Conservation (phyloP, 768 basidiomycete species). For the Lactifluus pinguis region DNA sequence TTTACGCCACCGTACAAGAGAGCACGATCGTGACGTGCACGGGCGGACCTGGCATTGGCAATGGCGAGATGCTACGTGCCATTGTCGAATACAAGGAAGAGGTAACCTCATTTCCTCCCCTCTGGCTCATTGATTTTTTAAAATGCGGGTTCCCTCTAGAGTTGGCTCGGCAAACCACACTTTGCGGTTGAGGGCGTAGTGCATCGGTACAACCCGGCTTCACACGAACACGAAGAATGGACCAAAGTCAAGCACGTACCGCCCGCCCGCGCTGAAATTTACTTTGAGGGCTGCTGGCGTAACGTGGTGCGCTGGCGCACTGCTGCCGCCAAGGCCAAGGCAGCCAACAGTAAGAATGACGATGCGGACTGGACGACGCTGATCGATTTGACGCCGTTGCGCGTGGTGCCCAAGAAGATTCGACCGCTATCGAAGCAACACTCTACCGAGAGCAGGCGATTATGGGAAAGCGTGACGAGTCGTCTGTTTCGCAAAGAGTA, state of each 20-base stretch:
- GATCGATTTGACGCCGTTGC: conserved; percentile 65
- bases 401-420: conserved; percentile 73
- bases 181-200: conserved; percentile 85
- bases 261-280: conserved; percentile 60
- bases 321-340: conserved; percentile 14
- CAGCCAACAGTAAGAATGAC: conserved; percentile 13
- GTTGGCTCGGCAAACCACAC: conserved; percentile 85
- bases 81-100: conserved; percentile 96
- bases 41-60: conserved; percentile 41
- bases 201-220: conserved; percentile 65
- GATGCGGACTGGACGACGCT: conserved; percentile 49
- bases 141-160: conserved; percentile 30
- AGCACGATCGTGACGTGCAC: conserved; percentile 74
- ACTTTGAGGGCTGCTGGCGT: conserved; percentile 85
- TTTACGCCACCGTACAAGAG: conserved; percentile 83
- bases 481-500: conserved; percentile 76
- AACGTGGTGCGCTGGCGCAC: conserved; percentile 74
- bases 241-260: conserved; percentile 89
- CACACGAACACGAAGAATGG: conserved; percentile 59
- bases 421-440: conserved; percentile 75
- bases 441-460: conserved; percentile 68
- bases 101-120: conserved; percentile 31
- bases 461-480: conserved; percentile 82
- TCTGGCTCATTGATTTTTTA: too few species aligned
- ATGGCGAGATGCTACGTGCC: conserved; percentile 57